These are phyloP conservation scores for Globisporangium radiosum DNA, from an alignment of 352 stramenopile species.

Conservation along the genomic window DNA sequence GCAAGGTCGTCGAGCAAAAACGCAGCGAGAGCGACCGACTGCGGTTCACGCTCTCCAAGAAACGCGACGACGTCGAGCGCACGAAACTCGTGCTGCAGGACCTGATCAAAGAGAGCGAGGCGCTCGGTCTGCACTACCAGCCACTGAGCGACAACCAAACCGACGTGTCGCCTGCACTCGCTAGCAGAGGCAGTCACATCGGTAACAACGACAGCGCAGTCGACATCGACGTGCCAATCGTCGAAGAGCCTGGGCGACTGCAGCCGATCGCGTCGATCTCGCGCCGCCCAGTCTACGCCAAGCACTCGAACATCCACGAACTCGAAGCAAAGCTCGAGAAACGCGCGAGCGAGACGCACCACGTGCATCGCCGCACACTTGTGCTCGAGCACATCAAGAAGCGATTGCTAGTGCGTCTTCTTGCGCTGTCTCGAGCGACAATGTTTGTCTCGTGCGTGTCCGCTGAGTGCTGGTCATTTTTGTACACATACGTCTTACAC, in stretches of 20 bases:
- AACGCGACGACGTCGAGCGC: constrained; percentile 57
- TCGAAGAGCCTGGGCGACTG: constrained; percentile 46
- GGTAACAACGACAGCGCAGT: background rate
- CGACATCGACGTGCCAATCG: constrained; percentile 13
- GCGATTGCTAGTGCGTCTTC: constrained; percentile 32
- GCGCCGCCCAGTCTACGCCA: constrained; percentile 72
- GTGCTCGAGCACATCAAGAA: constrained; percentile 82
- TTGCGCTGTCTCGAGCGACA: background rate
- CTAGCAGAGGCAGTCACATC: background rate
- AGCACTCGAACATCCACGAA: constrained; percentile 78
- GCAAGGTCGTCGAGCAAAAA: constrained; percentile 78
- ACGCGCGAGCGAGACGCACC: constrained; percentile 44
- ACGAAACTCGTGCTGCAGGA: constrained; percentile 63
- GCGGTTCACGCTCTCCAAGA: constrained; percentile 55
- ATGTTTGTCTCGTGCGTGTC: no score
- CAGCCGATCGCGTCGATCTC: constrained; percentile 74
- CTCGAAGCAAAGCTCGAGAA: constrained; percentile 59
- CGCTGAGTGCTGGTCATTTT: no score
- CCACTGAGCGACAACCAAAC: constrained; percentile 15
- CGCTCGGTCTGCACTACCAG: constrained; percentile 56
- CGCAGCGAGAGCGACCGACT: constrained; percentile 71
- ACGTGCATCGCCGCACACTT: constrained; percentile 54
- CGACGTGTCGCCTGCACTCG: constrained; percentile 9
- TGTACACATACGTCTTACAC: background rate
- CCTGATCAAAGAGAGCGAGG: constrained; percentile 69